Conservation (phyloP, 306 rosid genomes). For the Erythrophleum fordii region DNA sequence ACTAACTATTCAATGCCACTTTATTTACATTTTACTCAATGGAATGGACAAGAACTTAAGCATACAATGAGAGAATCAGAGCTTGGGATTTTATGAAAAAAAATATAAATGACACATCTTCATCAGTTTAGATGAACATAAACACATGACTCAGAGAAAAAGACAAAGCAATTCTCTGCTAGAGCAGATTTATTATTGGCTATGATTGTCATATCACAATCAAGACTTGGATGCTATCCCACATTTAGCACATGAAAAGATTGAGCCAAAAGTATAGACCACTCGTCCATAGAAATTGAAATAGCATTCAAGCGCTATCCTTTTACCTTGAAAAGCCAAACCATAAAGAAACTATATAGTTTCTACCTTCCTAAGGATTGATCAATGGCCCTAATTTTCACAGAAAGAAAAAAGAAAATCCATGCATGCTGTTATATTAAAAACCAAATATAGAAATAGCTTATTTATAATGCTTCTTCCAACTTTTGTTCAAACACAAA, state of each 20-base stretch:
- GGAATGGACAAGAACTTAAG: not conserved
- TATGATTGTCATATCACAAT: slow-evolving; percentile 15
- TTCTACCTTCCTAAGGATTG: not conserved
- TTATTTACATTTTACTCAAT: slow-evolving; percentile 29
- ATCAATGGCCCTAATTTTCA: not conserved
- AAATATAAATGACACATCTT: slow-evolving; percentile 21
- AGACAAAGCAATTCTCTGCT: slow-evolving; percentile 22
- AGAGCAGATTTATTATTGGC: slow-evolving; percentile 2
- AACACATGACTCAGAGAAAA: slow-evolving; percentile 16
- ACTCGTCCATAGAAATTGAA: slow-evolving; percentile 6
- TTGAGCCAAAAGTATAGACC: not conserved
- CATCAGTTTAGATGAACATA: not conserved
- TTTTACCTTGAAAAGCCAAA: not conserved
- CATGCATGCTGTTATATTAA: not conserved
- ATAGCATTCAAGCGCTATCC: not conserved
- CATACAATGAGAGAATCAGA: slow-evolving; percentile 12
- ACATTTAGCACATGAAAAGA: slow-evolving; percentile 7
- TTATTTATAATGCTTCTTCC: not conserved
- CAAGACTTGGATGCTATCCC: not conserved
- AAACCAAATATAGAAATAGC: slow-evolving; percentile 8
- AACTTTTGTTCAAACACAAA: slow-evolving; percentile 8
- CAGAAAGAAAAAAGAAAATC: slow-evolving; percentile 8
- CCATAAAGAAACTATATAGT: not conserved
- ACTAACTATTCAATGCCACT: slow-evolving; percentile 36
- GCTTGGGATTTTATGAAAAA: not conserved